Base-by-base conservation (phyloP, 2,329 filamentous ascomycete species). In the Purpureocillium takamizusanense region DNA sequence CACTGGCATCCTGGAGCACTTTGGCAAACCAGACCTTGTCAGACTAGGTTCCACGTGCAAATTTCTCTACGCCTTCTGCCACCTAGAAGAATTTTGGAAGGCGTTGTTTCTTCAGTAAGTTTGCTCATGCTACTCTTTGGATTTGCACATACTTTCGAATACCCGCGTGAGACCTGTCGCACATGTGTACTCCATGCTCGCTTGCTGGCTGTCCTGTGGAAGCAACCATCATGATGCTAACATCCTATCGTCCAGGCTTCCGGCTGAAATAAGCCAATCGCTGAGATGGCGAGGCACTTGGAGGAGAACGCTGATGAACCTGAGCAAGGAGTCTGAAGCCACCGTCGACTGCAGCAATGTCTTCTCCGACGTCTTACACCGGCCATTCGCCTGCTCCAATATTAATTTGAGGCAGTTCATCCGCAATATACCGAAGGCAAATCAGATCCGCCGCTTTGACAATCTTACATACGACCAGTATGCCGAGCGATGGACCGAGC, bases 51-150 rank as follows among this genome's bases (percentile, higher is more conserved):
- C 75, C 39, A 84, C 88, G 6, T 95, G 89, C 67, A 86, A 80
- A 57, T 88, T 86, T 38, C 64, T 97, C 13, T 90, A 88, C 67
- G 89, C 88, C 2, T 94, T 90, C 56, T 84, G 82, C 39, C 72
- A 81, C 36, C 78, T 78, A 35, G 90, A 95, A 46, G 90, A 97
- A 51, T 59, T 95, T 28, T 97, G 90, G 90, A 89, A 92, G 60
- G 62, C 79, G 14, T 61, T 95, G 15, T 94, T 90, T 52, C 71
- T 94, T 46, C 75, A 78, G 88, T 95, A 79, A 77, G 86, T 79
- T 31, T 39, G 25, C 34, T 33, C 32, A n/a, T n/a, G n/a, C n/a
- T n/a, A n/a, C n/a, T n/a, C n/a, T n/a, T n/a, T n/a, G n/a, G n/a
- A n/a, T n/a, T n/a, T n/a, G n/a, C n/a, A n/a, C n/a, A n/a, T n/a